phyloP scores from a whole-genome alignment of 129 eudicot species.

The Flaveria ramosissima region DNA sequence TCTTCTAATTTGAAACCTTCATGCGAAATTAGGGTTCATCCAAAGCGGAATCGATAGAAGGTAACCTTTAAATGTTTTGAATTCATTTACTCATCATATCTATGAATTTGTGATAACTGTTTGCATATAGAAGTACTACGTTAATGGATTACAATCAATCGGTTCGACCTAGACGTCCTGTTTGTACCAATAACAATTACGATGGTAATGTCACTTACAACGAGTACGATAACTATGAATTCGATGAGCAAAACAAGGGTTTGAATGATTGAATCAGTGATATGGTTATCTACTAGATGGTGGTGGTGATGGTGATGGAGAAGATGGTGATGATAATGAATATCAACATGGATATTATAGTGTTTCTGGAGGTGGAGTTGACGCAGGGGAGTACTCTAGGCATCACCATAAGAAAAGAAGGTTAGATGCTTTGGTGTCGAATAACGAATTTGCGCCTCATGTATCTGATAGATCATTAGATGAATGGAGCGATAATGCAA shows the following conservation, averaged over 20 bases:
- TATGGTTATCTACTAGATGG: conserved; percentile 27
- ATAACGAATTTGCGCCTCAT: conserved; percentile 55
- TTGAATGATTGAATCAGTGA: conserved; percentile 33
- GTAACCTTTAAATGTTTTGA: conserved; percentile 13
- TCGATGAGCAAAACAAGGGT: conserved; percentile 41
- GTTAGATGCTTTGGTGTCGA: conserved; percentile 48
- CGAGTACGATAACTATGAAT: conserved; percentile 48
- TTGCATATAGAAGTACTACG: conserved; percentile 2
- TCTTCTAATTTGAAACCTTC: not conserved
- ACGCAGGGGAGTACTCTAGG: conserved; percentile 47
- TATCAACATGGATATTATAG: conserved; percentile 38
- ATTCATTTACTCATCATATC: not conserved
- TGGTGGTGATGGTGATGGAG: too few species aligned
- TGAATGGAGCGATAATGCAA: conserved; percentile 71
- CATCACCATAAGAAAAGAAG: conserved; percentile 68
- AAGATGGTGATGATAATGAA: conserved; percentile 27
- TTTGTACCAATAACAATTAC: conserved; percentile 40
- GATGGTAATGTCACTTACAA: conserved; percentile 26
- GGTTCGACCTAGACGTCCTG: conserved; percentile 43
- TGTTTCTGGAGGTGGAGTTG: conserved; percentile 44
- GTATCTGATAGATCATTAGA: conserved; percentile 33
- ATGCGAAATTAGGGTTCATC: conserved; percentile 25
- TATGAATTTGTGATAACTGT: not conserved
- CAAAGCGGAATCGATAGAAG: conserved; percentile 2
- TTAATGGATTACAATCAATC: conserved; percentile 42